phyloP scores from a whole-genome alignment of 768 basidiomycete species.

The Serendipita sp. region DNA sequence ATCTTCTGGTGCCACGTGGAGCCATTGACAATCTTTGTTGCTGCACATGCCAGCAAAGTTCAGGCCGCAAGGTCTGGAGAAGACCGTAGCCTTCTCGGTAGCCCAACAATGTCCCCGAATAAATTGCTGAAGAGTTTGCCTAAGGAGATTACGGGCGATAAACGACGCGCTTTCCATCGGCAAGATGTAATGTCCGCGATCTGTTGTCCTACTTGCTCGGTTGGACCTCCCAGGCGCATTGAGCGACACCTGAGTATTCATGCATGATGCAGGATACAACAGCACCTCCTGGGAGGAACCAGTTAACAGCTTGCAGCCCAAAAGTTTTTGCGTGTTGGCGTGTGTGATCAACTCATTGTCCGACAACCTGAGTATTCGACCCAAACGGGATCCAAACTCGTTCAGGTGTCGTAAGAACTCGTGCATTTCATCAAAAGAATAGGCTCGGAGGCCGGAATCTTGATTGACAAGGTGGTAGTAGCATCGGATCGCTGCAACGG shows the following conservation, averaged over 20 bases:
- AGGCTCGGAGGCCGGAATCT: background rate
- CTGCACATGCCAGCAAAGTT: background rate
- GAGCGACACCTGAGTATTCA: background rate
- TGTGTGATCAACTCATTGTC: background rate
- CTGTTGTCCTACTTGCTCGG: background rate
- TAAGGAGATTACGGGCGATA: background rate
- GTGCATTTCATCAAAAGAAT: background rate
- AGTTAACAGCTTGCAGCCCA: background rate
- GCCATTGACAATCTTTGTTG: background rate
- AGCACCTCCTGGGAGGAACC: background rate
- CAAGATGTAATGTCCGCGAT: background rate
- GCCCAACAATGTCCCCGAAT: background rate
- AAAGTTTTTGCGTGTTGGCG: background rate
- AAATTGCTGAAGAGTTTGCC: background rate
- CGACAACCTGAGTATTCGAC: background rate
- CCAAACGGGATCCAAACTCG: background rate
- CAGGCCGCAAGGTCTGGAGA: background rate
- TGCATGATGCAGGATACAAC: background rate
- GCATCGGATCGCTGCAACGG: background rate
- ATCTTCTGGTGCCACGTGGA: background rate
- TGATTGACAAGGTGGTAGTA: background rate
- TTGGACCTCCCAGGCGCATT: no score
- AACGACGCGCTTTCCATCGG: background rate
- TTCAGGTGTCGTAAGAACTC: background rate
- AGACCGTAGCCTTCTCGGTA: background rate